These are phyloP conservation scores for Cajanus cajan DNA, from an alignment of 306 rosid genomes.

Conservation along the genomic window DNA sequence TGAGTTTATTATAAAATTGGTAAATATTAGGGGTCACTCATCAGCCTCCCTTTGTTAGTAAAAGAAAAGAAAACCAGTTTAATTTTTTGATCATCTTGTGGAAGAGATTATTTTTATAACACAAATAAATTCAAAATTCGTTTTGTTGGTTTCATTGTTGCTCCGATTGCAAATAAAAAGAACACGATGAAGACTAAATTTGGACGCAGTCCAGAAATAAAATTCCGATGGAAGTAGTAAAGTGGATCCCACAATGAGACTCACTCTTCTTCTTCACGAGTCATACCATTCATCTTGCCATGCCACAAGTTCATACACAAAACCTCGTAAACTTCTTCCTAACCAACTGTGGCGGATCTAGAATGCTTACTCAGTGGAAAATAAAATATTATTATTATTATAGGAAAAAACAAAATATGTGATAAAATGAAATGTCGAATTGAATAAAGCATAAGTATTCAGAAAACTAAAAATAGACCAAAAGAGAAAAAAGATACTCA, in stretches of 20 bases:
- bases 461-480: no score
- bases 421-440: no score
- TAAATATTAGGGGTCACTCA: background rate
- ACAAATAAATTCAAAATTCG: background rate
- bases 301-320: background rate
- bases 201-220: background rate
- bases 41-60: background rate
- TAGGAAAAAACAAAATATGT: no score
- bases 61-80: background rate
- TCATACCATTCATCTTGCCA: background rate
- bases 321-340: background rate
- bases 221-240: background rate
- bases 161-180: background rate
- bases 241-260: constrained; percentile 2
- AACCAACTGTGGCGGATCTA: no score
- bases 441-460: no score
- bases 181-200: background rate
- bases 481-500: no score
- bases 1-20: background rate
- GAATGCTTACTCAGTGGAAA: no score
- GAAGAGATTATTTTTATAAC: background rate
- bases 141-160: background rate
- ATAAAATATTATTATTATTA: no score
- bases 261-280: background rate
- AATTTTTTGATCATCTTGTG: background rate